Evolutionary conservation across 495 filamentous ascomycete species (phyloP).

Genomic region (Lasiosphaeriaceae sp.): DNA sequence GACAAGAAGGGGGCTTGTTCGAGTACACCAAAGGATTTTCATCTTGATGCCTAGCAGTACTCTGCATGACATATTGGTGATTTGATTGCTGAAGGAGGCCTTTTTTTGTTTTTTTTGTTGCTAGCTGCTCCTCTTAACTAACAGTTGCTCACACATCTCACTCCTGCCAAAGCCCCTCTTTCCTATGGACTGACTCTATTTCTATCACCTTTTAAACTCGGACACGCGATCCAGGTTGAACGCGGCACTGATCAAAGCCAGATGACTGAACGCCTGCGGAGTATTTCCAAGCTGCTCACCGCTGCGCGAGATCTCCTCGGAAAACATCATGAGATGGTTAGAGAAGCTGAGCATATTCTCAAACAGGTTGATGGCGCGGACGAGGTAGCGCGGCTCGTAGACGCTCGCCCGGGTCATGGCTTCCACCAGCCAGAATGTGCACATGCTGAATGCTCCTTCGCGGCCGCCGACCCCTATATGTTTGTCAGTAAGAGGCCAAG

Average conservation of each 20-base stretch:
- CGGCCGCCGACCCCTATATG: conserved; percentile 61
- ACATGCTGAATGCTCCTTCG: conserved; percentile 76
- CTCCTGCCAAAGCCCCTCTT: too few species aligned
- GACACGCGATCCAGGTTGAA: conserved; percentile 61
- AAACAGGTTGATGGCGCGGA: conserved; percentile 61
- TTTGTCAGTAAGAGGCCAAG: not conserved
- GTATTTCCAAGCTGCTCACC: conserved; percentile 72
- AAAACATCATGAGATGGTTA: conserved; percentile 73
- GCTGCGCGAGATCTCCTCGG: conserved; percentile 65
- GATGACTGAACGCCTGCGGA: conserved; percentile 69
- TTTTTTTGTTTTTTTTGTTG: too few species aligned
- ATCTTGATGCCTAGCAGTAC: too few species aligned
- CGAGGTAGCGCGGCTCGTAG: conserved; percentile 60
- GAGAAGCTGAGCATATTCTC: conserved; percentile 70
- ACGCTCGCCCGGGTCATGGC: conserved; percentile 65
- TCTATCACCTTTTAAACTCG: conserved; percentile 23
- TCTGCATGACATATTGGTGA: too few species aligned
- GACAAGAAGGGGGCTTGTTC: too few species aligned
- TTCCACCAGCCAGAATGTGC: conserved; percentile 74
- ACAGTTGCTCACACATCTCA: too few species aligned
- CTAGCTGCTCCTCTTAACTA: too few species aligned
- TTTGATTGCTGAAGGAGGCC: too few species aligned
- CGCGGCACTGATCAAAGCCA: conserved; percentile 67
- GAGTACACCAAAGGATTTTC: too few species aligned
- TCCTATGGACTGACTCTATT: not conserved